These are phyloP conservation scores for Candida neerlandica DNA, from an alignment of 1,139 yeast species.

Conservation along the genomic window DNA sequence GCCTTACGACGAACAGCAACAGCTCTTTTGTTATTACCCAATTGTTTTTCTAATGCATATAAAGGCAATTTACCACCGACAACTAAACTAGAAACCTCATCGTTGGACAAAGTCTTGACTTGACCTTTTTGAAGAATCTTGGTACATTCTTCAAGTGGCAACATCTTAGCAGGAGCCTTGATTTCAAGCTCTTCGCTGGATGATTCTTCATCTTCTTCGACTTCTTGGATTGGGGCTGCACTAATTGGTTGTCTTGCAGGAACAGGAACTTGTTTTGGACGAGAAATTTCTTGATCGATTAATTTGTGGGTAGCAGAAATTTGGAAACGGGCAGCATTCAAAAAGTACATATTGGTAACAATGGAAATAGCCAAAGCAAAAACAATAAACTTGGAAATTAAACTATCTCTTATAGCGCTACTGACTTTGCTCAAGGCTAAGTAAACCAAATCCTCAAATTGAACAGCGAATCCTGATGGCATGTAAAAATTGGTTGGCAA, in stretches of 20 bases:
- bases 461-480: slow-evolving; percentile 65
- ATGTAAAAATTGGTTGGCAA: slow-evolving; percentile 69
- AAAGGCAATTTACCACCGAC: slow-evolving; percentile 80
- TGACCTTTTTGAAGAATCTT: slow-evolving; percentile 71
- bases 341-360: slow-evolving; percentile 78
- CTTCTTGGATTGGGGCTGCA: slow-evolving; percentile 3
- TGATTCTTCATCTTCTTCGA: slow-evolving; percentile 12
- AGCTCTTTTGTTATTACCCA: slow-evolving; percentile 86
- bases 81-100: slow-evolving; percentile 74
- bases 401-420: slow-evolving; percentile 76
- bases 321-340: slow-evolving; percentile 73
- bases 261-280: slow-evolving; percentile 23
- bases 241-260: slow-evolving; percentile 2
- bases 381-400: slow-evolving; percentile 77
- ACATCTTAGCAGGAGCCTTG: slow-evolving; percentile 23
- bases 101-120: slow-evolving; percentile 64
- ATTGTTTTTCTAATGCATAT: slow-evolving; percentile 90
- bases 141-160: slow-evolving; percentile 64
- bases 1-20: slow-evolving; percentile 91
- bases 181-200: slow-evolving; percentile 28
- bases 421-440: slow-evolving; percentile 60
- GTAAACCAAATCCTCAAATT: slow-evolving; percentile 65
- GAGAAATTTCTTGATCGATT: slow-evolving; percentile 42
- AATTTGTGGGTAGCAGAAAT: slow-evolving; percentile 44
- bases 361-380: slow-evolving; percentile 75